These are phyloP conservation scores for Ustilago cynodontis DNA, from an alignment of 1,284 basidiomycete species.

Conservation along the genomic window DNA sequence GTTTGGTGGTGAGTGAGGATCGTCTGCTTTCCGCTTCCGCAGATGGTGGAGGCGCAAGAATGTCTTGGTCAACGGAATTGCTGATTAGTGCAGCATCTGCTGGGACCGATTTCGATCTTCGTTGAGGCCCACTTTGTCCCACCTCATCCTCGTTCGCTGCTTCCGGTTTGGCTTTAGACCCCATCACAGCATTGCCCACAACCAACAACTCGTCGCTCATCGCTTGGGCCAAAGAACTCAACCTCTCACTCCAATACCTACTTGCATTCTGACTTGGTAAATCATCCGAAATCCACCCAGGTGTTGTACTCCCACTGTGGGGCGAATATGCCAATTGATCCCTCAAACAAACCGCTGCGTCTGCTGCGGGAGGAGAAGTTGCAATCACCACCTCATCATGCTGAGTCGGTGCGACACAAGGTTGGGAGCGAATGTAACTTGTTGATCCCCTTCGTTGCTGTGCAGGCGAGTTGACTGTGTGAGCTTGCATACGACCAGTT, in stretches of 20 bases:
- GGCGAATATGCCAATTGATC: slow-evolving; percentile 37
- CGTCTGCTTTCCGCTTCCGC: not conserved
- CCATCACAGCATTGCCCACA: slow-evolving; percentile 29
- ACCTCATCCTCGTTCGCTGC: not conserved
- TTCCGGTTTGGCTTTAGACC: not conserved
- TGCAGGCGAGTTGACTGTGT: slow-evolving; percentile 14
- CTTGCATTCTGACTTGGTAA: slow-evolving; percentile 19
- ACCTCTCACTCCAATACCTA: slow-evolving; percentile 45
- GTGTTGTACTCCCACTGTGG: slow-evolving; percentile 23
- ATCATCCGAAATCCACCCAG: slow-evolving; percentile 35
- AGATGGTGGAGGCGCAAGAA: not conserved
- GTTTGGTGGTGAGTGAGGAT: not conserved
- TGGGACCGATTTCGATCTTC: no score
- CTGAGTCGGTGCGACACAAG: slow-evolving; percentile 23
- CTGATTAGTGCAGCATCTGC: no score
- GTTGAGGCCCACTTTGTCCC: no score
- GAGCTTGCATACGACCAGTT: slow-evolving; percentile 13
- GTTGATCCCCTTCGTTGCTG: slow-evolving; percentile 38
- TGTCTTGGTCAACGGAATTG: no score
- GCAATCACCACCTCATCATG: slow-evolving; percentile 32
- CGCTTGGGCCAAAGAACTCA: slow-evolving; percentile 40
- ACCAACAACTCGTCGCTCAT: slow-evolving; percentile 38
- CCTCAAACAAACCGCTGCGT: slow-evolving; percentile 30
- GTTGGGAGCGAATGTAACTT: slow-evolving; percentile 21
- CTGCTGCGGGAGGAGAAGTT: slow-evolving; percentile 38